Base-by-base conservation (phyloP, 306 rosid genomes). In the Nissolia schottii region DNA sequence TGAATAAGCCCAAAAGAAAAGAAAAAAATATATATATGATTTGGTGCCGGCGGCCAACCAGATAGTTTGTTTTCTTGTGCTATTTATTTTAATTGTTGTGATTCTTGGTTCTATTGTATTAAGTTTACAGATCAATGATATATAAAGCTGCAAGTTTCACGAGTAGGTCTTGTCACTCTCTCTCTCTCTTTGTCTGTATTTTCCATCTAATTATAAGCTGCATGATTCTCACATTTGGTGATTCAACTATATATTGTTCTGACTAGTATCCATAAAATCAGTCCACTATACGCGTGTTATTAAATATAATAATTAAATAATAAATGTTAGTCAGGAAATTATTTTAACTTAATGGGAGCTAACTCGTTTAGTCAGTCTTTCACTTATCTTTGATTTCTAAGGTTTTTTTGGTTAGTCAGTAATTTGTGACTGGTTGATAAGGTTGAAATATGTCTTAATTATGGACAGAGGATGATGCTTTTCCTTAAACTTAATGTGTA, bases 61-160 rank as follows among this genome's bases (percentile, higher is more conserved):
- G 38, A 50, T 31, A 50, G 64, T 16, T 13, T 80, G 29, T 81
- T 19, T 23, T n/a, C n/a, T 15, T 24, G n/a, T 82, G 24, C 18
- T 31, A 41, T 25, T 59, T 67, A 3, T 9, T 37, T 13, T 38
- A 51, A 24, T 15, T 18, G 15, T 45, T 70, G 38, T 34, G 5
- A 24, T 61, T 82, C 29, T 7, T 73, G 10, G 24, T 71, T 6
- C 13, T 45, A 22, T 77, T 67, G 53, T 24, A 60, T 43, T 67
- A 20, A 40, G 13, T 8, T 6, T 18, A 59, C 22, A 59, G 24
- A 20, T 20, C 12, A 41, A 14, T 45, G 11, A 46, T 3, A 15
- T 10, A 10, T 7, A 37, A 31, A 48, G 41, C 8, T 74, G 3
- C 22, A 74, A 23, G 62, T 31, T 73, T 48, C 19, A n/a, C 32